Percentiles rank a stretch among this genome's conserved stretches.
These are phyloP conservation scores for Prototheca stagnorum DNA, from an alignment of 163 green algal genomes.

Conservation along the genomic window DNA sequence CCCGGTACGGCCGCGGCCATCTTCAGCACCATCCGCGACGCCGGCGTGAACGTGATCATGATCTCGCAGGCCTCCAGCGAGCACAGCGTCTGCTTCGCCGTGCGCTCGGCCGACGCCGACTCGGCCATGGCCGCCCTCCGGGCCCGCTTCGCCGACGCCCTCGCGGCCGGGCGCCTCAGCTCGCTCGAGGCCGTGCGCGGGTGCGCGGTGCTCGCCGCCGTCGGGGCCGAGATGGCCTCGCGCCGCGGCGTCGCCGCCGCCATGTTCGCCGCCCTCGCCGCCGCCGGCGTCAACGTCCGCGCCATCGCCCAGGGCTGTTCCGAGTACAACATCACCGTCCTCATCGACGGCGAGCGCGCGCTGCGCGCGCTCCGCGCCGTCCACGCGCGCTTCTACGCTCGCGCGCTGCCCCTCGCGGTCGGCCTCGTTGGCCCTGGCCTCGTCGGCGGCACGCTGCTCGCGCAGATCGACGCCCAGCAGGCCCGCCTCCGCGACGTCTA, in stretches of 20 bases:
- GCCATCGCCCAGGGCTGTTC: constrained; percentile 59
- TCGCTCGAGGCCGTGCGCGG: constrained; percentile 43
- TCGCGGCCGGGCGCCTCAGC: constrained; percentile 43
- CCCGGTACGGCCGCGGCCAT: constrained; percentile 78
- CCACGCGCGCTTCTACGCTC: constrained; percentile 89
- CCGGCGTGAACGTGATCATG: constrained; percentile 93
- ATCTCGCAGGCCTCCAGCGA: constrained; percentile 88
- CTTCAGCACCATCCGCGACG: constrained; percentile 76
- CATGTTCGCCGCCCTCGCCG: constrained; percentile 76
- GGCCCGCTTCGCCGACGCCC: constrained; percentile 41
- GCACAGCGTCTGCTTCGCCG: constrained; percentile 96
- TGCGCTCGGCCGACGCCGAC: constrained; percentile 53
- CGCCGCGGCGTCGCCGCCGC: constrained; percentile 63
- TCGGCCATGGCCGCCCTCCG: constrained; percentile 25
- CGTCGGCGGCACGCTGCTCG: constrained; percentile 77
- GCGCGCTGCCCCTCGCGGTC: constrained; percentile 68
- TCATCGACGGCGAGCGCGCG: constrained; percentile 61
- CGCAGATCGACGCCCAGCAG: constrained; percentile 68
- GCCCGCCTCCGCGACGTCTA: constrained; percentile 57
- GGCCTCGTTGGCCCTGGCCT: constrained; percentile 80
- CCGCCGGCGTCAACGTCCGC: constrained; percentile 87
- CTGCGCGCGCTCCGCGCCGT: constrained; percentile 65
- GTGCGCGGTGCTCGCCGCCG: constrained; percentile 86
- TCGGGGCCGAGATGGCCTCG: constrained; percentile 69
- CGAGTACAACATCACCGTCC: constrained; percentile 97